These are phyloP conservation scores for Gossypium gossypioides DNA, from an alignment of 441 rosid genomes.

Conservation along the genomic window DNA sequence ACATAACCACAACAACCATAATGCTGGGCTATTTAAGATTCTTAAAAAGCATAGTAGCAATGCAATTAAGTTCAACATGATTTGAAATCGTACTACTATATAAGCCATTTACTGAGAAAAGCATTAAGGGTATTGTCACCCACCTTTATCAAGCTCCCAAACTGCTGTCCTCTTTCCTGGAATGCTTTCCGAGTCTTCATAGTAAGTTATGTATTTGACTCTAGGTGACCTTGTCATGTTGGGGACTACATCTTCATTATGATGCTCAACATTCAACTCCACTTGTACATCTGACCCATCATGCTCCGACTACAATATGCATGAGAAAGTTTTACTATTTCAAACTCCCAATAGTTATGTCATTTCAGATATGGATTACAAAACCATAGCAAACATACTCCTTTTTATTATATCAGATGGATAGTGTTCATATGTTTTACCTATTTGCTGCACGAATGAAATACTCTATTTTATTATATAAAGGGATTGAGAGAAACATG, in stretches of 20 bases:
- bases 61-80: not conserved
- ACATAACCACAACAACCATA: not conserved
- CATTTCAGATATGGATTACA: conserved; percentile 3
- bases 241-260: conserved; percentile 56
- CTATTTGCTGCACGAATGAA: not conserved
- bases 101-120: conserved; percentile 6
- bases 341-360: conserved; percentile 10
- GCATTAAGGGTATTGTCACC: conserved; percentile 17
- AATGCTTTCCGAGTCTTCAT: conserved; percentile 84
- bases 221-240: conserved; percentile 78
- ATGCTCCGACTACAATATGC: conserved; percentile 69
- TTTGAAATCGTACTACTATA: conserved; percentile 6
- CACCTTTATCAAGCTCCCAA: conserved; percentile 96
- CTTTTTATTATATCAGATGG: not conserved
- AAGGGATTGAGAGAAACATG: not conserved
- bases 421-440: not conserved
- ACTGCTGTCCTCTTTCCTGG: conserved; percentile 88
- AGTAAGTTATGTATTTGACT: conserved; percentile 76
- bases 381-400: not conserved
- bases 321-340: conserved; percentile 11
- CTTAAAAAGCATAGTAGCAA: not conserved
- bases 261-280: conserved; percentile 68
- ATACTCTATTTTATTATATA: not conserved
- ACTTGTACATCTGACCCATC: conserved; percentile 88
- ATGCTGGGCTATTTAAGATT: conserved; percentile 6